Conservation (phyloP, 2,329 filamentous ascomycete genomes). For the Epichloe typhina region DNA sequence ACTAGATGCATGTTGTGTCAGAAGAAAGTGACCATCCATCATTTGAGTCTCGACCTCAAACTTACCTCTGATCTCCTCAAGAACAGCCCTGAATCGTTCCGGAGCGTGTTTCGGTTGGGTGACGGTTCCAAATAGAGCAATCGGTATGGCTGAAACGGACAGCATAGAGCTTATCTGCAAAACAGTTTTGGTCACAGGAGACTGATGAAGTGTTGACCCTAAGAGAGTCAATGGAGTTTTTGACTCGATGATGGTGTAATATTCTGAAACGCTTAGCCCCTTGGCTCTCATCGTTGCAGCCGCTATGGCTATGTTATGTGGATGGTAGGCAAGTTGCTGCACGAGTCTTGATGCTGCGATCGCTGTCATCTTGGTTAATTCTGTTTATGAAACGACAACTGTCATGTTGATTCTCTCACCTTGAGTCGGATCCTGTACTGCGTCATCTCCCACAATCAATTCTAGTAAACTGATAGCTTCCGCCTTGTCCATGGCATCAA, state of each 20-base stretch:
- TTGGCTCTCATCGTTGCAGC: conserved; percentile 13
- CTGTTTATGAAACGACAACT: background rate
- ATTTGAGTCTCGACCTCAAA: background rate
- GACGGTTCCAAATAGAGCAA: conserved; percentile 8
- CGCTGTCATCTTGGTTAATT: conserved; percentile 5
- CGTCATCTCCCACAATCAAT: conserved; percentile 4
- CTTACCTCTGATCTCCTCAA: conserved; percentile 9
- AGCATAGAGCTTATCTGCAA: conserved; percentile 15
- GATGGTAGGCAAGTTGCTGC: conserved; percentile 10
- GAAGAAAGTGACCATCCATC: background rate
- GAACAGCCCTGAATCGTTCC: conserved; percentile 6
- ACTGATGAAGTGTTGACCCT: conserved; percentile 13
- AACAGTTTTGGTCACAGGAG: conserved; percentile 11
- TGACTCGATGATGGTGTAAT: conserved; percentile 6
- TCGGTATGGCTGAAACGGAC: conserved; percentile 11
- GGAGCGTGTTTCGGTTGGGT: conserved; percentile 7
- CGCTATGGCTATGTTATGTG: conserved; percentile 10
- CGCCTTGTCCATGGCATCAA: conserved; percentile 10
- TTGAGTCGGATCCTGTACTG: conserved; percentile 3
- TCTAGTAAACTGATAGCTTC: conserved; percentile 10
- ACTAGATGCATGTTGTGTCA: conserved; percentile 3
- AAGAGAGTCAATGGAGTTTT: conserved; percentile 6
- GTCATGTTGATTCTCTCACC: conserved; percentile 4
- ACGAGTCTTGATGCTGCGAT: conserved; percentile 10
- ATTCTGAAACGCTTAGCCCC: conserved; percentile 8